These are phyloP conservation scores for Ceratocystis harringtonii DNA, from an alignment of 2,329 filamentous ascomycete genomes.

Conservation along the genomic window DNA sequence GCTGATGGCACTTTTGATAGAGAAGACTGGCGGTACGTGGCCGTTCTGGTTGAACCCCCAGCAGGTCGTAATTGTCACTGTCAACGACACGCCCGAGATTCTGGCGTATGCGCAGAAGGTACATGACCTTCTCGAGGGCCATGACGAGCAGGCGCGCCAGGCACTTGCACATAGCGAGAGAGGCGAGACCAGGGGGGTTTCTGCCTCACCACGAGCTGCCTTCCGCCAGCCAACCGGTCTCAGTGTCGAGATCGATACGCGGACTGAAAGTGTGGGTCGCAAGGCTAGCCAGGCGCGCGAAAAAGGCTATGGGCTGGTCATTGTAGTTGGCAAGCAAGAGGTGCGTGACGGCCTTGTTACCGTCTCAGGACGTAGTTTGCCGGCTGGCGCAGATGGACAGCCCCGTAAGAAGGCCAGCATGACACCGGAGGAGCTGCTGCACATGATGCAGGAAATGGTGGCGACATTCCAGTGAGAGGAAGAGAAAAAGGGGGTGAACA, in stretches of 20 bases:
- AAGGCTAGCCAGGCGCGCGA: slow-evolving; percentile 59
- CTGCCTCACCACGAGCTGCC: slow-evolving; percentile 24
- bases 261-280: slow-evolving; percentile 44
- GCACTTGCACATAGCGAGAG: slow-evolving; percentile 18
- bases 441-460: slow-evolving; percentile 32
- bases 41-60: slow-evolving; percentile 80
- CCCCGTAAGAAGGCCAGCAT: slow-evolving; percentile 28
- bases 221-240: slow-evolving; percentile 44
- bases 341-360: slow-evolving; percentile 42
- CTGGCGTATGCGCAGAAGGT: slow-evolving; percentile 34
- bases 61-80: slow-evolving; percentile 58
- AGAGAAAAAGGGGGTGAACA: background rate
- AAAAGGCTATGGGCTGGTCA: slow-evolving; percentile 58
- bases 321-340: slow-evolving; percentile 56
- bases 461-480: slow-evolving; percentile 32
- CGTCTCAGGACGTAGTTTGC: slow-evolving; percentile 29
- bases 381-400: slow-evolving; percentile 16
- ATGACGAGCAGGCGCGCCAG: slow-evolving; percentile 20
- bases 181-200: slow-evolving; percentile 18
- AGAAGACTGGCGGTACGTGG: slow-evolving; percentile 66
- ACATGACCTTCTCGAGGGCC: slow-evolving; percentile 33
- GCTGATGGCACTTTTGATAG: slow-evolving; percentile 71
- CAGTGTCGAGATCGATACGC: slow-evolving; percentile 55
- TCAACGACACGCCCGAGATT: slow-evolving; percentile 46
- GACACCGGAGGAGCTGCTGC: slow-evolving; percentile 31